phyloP scores from a whole-genome alignment of 2,329 filamentous ascomycete genomes.

The Pyrenochaeta sp. region DNA sequence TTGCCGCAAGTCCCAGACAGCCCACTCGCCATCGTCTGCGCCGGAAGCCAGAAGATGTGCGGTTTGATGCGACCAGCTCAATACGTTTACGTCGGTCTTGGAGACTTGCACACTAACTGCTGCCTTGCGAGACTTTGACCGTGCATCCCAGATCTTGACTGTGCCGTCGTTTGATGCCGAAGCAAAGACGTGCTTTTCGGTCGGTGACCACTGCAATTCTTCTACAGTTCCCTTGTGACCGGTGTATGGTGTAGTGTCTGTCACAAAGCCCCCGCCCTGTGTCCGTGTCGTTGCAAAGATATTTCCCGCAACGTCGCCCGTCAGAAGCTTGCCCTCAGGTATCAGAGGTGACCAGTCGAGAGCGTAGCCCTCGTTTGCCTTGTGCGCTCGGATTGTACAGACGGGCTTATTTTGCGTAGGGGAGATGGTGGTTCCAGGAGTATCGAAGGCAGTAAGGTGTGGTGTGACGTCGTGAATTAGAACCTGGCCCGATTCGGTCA shows the following conservation, averaged over 20 bases:
- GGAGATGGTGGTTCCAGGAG: conserved; percentile 80
- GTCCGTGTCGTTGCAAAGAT: conserved; percentile 90
- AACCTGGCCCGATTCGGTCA: conserved; percentile 89
- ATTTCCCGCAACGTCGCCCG: conserved; percentile 87
- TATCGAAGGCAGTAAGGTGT: conserved; percentile 88
- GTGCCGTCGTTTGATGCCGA: conserved; percentile 94
- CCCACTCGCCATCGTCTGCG: conserved; percentile 93
- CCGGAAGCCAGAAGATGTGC: conserved; percentile 90
- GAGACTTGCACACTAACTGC: conserved; percentile 87
- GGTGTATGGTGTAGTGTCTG: conserved; percentile 81
- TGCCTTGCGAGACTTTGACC: conserved; percentile 88
- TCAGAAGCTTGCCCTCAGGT: conserved; percentile 83
- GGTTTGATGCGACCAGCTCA: conserved; percentile 92
- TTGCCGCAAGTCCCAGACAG: conserved; percentile 93
- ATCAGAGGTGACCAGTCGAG: conserved; percentile 93
- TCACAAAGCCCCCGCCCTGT: conserved; percentile 88
- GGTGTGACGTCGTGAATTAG: conserved; percentile 94
- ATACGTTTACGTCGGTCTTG: conserved; percentile 89
- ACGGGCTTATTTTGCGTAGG: conserved; percentile 88
- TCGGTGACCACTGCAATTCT: conserved; percentile 96
- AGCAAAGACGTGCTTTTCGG: conserved; percentile 91
- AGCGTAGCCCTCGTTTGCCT: conserved; percentile 86
- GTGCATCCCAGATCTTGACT: conserved; percentile 93
- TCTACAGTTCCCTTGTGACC: conserved; percentile 89
- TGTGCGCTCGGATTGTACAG: conserved; percentile 88